Base-by-base conservation (phyloP, 1,284 basidiomycete species). In the Tremellales sp. region DNA sequence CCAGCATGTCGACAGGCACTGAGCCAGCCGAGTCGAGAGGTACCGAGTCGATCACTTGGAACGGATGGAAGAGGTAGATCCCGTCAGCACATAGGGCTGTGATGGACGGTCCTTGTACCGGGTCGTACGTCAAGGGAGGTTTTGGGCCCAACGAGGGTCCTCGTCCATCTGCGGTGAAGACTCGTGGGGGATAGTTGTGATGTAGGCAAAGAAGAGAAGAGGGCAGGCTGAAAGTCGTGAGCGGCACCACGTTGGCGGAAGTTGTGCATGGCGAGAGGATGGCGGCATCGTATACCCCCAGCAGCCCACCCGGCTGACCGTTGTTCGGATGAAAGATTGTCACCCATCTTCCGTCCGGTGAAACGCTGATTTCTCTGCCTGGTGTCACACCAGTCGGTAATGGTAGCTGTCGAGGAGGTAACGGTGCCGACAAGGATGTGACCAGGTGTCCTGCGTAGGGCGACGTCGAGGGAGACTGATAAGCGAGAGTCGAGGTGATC, bases 311-410 rank as follows among this genome's bases (percentile, higher is more conserved):
- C 15, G 33, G 6, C 13, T 5, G 33, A n/a, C 33, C 33, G 4
- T 13, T 6, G 24, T 52, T 48, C 2, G 64, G 61, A 40, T 67
- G 62, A 46, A 55, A 68, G 21, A 56, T 47, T 10, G 56, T 48
- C 7, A 63, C 45, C 68, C 68, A 72, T n/a, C 51, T 33, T 15
- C 66, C 69, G 46, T 58, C 54, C 10, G 62, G 65, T 8, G 67
- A 68, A 17, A 62, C 41, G 21, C 48, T 53, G 6, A 66, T n/a
- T 21, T 61, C 53, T 29, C 56, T 42, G 7, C 55, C 49, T 2
- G 55, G 56, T 17, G 45, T 43, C 6, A 65, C 49, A 21, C 62
- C 11, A 0, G 55, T 27, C 3, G 65, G 58, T 3, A 55, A 41
- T 4, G 59, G 54, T 13, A 70, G 40, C 13, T 45, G 44, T 29